phyloP scores from a whole-genome alignment of 768 basidiomycete genomes.

The Trametes cingulata region DNA sequence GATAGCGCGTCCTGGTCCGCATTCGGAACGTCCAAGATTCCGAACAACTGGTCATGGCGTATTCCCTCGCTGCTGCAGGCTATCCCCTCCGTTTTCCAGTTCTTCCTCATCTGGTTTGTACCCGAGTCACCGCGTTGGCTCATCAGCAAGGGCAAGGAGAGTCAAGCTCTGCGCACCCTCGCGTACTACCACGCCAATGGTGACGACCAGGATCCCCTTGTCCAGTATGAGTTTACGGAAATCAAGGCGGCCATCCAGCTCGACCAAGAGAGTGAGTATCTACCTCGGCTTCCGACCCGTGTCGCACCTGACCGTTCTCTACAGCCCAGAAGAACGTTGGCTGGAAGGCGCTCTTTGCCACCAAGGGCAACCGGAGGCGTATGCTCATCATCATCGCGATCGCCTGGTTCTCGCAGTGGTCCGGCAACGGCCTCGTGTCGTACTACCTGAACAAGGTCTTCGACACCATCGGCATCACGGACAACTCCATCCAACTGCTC shows the following conservation, averaged over 20 bases:
- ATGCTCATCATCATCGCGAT: conserved; percentile 75
- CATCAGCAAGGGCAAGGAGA: conserved; percentile 71
- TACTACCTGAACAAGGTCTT: conserved; percentile 82
- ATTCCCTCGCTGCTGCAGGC: conserved; percentile 75
- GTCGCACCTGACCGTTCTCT: not conserved
- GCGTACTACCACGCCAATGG: conserved; percentile 86
- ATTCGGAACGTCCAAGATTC: conserved; percentile 75
- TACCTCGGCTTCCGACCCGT: not conserved
- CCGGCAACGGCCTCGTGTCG: conserved; percentile 81
- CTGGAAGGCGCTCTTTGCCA: conserved; percentile 68
- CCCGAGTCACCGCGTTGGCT: conserved; percentile 89
- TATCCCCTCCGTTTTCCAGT: conserved; percentile 66
- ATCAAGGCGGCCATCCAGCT: conserved; percentile 77
- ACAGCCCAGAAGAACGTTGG: conserved; percentile 57
- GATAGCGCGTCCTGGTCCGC: conserved; percentile 74
- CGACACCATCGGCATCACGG: conserved; percentile 63
- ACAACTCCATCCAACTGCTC: conserved; percentile 64
- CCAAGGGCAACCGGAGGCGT: conserved; percentile 72
- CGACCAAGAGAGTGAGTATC: conserved; percentile 47
- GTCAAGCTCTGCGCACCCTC: conserved; percentile 65
- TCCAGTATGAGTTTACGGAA: conserved; percentile 75
- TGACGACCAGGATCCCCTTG: conserved; percentile 66
- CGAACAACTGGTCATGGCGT: conserved; percentile 78
- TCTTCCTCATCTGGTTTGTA: conserved; percentile 63
- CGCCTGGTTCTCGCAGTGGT: conserved; percentile 87